Percentiles rank a stretch among this genome's conserved stretches.
Conservation (phyloP, 176 grass and related monocot species). For the Triticum aestivum region DNA sequence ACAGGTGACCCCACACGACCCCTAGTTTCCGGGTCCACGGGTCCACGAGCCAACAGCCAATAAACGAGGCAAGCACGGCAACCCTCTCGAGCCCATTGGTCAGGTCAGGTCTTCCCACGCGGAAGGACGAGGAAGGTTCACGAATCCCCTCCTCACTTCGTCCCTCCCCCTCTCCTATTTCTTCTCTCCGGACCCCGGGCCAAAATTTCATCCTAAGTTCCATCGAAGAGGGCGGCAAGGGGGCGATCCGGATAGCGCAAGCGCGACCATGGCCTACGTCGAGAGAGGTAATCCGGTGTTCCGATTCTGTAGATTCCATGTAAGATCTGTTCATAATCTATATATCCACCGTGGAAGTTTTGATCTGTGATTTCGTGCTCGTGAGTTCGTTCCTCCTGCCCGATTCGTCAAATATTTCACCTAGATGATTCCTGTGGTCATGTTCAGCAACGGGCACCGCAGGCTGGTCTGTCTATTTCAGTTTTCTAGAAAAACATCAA, state of each 20-base stretch:
- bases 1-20: neutral
- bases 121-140: conserved; percentile 31
- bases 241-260: conserved; percentile 1
- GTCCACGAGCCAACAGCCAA: neutral
- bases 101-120: conserved; percentile 11
- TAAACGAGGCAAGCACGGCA: neutral
- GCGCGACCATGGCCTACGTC: conserved; percentile 46
- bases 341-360: neutral
- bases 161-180: neutral
- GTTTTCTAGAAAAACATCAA: neutral
- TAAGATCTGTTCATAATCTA: neutral
- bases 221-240: conserved; percentile 16
- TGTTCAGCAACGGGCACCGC: neutral
- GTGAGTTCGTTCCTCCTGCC: neutral
- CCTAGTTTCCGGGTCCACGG: neutral
- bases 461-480: neutral
- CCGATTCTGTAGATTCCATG: neutral
- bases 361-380: neutral
- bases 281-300: conserved; percentile 47
- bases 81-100: conserved; percentile 3
- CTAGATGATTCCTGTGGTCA: neutral
- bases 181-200: neutral
- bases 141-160: conserved; percentile 36
- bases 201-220: neutral
- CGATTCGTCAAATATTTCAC: neutral